These are phyloP conservation scores for Pleurotus sapidus DNA, from an alignment of 768 basidiomycete species.

Conservation along the genomic window DNA sequence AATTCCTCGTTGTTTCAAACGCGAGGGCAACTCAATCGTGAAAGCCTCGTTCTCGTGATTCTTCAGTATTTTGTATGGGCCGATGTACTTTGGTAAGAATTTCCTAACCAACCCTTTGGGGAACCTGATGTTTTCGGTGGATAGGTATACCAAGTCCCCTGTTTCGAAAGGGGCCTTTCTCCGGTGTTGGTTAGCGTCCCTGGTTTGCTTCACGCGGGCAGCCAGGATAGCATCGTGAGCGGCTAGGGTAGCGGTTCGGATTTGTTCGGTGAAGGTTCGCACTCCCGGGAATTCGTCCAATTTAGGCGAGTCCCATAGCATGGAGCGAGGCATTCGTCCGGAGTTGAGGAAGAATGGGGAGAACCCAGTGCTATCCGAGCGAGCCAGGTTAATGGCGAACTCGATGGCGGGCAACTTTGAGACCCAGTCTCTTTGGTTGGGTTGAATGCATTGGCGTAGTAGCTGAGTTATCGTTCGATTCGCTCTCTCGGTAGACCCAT, in stretches of 20 bases:
- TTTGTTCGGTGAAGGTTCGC: slow-evolving; percentile 14
- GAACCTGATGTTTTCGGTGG: slow-evolving; percentile 29
- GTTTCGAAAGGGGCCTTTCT: slow-evolving; percentile 13
- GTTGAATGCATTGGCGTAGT: no score
- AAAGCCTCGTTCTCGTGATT: slow-evolving; percentile 15
- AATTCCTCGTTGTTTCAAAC: slow-evolving; percentile 20
- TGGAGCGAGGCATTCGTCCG: no score
- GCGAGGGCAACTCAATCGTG: slow-evolving; percentile 21
- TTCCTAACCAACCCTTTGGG: slow-evolving; percentile 27
- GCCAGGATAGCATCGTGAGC: slow-evolving; percentile 23
- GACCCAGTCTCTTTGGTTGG: no score
- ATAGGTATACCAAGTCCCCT: slow-evolving; percentile 30
- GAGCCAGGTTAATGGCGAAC: no score
- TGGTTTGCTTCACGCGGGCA: slow-evolving; percentile 18
- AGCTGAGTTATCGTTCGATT: no score
- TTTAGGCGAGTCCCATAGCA: no score
- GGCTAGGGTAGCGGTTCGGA: slow-evolving; percentile 16
- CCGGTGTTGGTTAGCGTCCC: slow-evolving; percentile 15
- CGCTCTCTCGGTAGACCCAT: no score
- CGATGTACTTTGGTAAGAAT: slow-evolving; percentile 31
- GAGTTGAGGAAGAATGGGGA: no score
- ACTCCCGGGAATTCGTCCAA: slow-evolving; percentile 18
- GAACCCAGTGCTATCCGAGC: no score
- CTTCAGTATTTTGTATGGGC: slow-evolving; percentile 23
- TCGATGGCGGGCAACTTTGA: no score